Evolutionary conservation across 371 early-diverging fungal species (phyloP).

Genomic region (Neoconidiobolus thromboides): DNA sequence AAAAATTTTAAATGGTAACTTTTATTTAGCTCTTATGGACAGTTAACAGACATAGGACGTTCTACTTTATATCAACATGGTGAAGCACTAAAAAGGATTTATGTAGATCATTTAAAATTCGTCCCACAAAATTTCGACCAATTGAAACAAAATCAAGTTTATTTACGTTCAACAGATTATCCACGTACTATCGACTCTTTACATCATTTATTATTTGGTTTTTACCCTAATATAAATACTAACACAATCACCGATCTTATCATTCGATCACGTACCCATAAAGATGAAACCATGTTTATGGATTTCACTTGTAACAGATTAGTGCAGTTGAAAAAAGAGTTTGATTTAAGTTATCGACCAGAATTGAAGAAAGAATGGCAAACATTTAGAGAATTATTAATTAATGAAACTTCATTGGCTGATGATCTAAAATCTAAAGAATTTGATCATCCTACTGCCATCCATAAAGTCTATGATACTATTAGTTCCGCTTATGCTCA

Average conservation of each 20-base stretch:
- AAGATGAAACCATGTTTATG: slow-evolving; percentile 21
- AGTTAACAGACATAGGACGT: slow-evolving; percentile 57
- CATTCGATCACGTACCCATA: slow-evolving; percentile 17
- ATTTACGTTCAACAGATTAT: slow-evolving; percentile 46
- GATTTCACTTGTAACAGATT: slow-evolving; percentile 22
- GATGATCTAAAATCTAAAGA: slow-evolving; percentile 14
- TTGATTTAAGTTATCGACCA: neutral
- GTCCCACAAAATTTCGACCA: slow-evolving; percentile 12
- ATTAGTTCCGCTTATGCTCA: slow-evolving; percentile 22
- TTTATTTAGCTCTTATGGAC: slow-evolving; percentile 35
- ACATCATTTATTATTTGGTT: slow-evolving; percentile 38
- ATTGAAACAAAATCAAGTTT: slow-evolving; percentile 20
- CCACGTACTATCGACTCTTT: slow-evolving; percentile 52
- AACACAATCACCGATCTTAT: slow-evolving; percentile 11
- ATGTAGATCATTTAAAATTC: slow-evolving; percentile 29
- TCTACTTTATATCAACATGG: slow-evolving; percentile 33
- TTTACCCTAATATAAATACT: slow-evolving; percentile 33
- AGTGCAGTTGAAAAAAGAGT: slow-evolving; percentile 17
- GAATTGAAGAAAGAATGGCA: neutral
- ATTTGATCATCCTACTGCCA: neutral
- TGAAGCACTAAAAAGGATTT: slow-evolving; percentile 32
- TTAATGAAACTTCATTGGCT: slow-evolving; percentile 11
- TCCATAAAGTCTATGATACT: slow-evolving; percentile 14
- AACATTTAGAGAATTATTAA: neutral
- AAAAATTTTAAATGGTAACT: neutral